These are phyloP conservation scores for Ceriops tagal DNA, from an alignment of 345 rosid species.

Conservation along the genomic window DNA sequence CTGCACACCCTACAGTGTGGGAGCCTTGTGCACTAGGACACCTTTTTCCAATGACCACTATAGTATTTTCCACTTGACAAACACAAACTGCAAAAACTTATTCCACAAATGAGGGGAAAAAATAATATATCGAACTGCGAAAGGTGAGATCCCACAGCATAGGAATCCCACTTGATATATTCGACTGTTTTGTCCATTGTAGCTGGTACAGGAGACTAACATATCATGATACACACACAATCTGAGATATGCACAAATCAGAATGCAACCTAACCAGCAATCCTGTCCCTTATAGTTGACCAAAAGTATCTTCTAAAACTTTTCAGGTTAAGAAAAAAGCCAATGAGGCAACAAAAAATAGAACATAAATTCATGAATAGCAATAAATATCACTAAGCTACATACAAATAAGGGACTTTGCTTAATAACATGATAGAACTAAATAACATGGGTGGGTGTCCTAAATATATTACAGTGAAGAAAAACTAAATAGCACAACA, in stretches of 20 bases:
- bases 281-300: background rate
- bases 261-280: constrained; percentile 28
- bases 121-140: constrained; percentile 21
- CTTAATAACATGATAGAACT: no score
- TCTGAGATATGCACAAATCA: constrained; percentile 11
- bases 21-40: no score
- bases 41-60: no score
- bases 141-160: constrained; percentile 18
- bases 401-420: no score
- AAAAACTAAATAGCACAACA: no score
- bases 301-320: background rate
- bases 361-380: background rate
- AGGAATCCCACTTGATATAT: constrained; percentile 25
- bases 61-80: background rate
- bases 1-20: no score
- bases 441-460: no score
- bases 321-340: background rate
- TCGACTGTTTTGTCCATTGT: constrained; percentile 15
- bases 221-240: constrained; percentile 9
- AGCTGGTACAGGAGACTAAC: constrained; percentile 28
- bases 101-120: background rate
- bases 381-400: no score
- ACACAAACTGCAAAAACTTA: background rate
- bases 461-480: no score
- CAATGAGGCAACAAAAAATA: background rate